These are phyloP conservation scores for Alternaria consortialis DNA, from an alignment of 2,329 filamentous ascomycete species.

Conservation along the genomic window DNA sequence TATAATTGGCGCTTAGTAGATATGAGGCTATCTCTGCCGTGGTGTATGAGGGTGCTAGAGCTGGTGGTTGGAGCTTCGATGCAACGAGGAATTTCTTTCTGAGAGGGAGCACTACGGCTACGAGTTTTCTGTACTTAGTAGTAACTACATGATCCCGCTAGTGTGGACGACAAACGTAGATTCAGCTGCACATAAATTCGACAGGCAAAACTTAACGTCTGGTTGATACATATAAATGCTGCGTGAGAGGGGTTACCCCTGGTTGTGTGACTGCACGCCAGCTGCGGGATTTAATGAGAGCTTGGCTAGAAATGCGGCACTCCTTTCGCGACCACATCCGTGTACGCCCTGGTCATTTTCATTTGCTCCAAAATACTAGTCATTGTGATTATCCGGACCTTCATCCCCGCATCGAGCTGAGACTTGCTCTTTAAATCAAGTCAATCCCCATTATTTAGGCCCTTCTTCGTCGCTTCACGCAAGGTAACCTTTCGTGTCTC, in stretches of 20 bases:
- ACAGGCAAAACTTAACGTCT: neutral
- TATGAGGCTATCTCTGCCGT: too few relatives aligned
- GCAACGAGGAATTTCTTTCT: neutral
- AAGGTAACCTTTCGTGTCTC: neutral
- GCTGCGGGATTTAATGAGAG: neutral
- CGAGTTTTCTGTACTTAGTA: neutral
- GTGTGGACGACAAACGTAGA: neutral
- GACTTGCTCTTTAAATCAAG: neutral
- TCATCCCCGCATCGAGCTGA: too few relatives aligned
- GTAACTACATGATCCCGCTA: neutral
- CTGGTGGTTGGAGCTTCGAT: neutral
- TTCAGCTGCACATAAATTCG: neutral
- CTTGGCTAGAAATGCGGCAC: neutral
- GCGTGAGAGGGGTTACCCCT: conserved; percentile 2
- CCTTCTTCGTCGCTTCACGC: neutral
- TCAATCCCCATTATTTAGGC: neutral
- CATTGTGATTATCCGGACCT: too few relatives aligned
- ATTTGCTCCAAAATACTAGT: neutral
- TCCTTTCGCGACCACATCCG: neutral
- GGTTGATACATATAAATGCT: neutral
- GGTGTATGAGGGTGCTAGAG: too few relatives aligned
- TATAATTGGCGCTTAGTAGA: too few relatives aligned
- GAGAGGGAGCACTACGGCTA: neutral
- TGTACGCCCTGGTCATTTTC: neutral
- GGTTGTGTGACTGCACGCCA: neutral